Evolutionary conservation across 2,329 filamentous ascomycete species (phyloP).

Genomic region (Byssochlamys sp.): DNA sequence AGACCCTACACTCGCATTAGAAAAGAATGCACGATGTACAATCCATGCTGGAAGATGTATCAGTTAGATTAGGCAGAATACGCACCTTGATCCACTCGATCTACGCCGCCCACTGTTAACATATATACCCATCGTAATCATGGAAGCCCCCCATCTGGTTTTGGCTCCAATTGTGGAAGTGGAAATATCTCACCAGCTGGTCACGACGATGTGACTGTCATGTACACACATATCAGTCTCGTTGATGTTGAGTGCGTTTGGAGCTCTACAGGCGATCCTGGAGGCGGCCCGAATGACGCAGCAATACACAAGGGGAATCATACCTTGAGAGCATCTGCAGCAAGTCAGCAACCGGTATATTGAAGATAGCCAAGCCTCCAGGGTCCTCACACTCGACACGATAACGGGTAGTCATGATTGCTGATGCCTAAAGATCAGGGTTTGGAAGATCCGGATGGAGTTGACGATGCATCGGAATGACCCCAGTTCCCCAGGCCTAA

Average conservation of each 20-base stretch:
- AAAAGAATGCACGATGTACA: not conserved
- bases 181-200: constrained; percentile 56
- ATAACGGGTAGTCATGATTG: constrained; percentile 39
- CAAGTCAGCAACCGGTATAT: not conserved
- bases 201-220: constrained; percentile 80
- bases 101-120: constrained; percentile 19
- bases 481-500: not conserved
- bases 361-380: constrained; percentile 1
- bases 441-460: not conserved
- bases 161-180: not conserved
- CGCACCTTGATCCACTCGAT: constrained; percentile 84
- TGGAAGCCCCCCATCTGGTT: not conserved
- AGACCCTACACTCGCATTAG: constrained; percentile 45
- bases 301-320: constrained; percentile 10
- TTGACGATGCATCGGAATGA: not conserved
- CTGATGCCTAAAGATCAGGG: not conserved
- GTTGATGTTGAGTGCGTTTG: constrained; percentile 5
- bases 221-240: constrained; percentile 25
- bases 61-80: not conserved
- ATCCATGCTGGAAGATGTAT: constrained; percentile 9
- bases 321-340: constrained; percentile 55
- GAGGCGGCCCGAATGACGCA: not conserved
- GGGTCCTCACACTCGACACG: constrained; percentile 59
- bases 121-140: not conserved
- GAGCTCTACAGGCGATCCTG: not conserved